phyloP scores from a whole-genome alignment of 2,329 filamentous ascomycete species.

The Lachnellula cervina region DNA sequence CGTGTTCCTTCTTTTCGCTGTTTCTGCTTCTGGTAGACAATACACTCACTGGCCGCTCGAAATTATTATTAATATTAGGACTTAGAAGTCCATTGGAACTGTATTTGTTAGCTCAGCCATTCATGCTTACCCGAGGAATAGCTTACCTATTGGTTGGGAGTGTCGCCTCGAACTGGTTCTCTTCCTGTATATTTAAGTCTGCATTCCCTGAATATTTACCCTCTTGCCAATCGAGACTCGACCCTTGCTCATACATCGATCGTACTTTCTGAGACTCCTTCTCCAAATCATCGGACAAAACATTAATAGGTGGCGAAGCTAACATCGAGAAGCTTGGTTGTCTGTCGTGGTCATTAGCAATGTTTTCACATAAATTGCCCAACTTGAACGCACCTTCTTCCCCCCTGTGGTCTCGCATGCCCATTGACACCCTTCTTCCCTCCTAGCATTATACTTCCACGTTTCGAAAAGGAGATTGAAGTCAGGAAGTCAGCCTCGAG shows the following conservation, averaged over 20 bases:
- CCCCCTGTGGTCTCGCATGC: constrained; percentile 19
- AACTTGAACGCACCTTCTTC: constrained; percentile 21
- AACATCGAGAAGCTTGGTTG: constrained; percentile 29
- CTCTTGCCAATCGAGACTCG: constrained; percentile 24
- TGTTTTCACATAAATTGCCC: neutral
- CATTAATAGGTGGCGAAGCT: constrained; percentile 20
- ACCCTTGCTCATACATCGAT: constrained; percentile 31
- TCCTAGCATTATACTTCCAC: constrained; percentile 59
- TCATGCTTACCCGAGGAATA: neutral
- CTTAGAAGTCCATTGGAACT: constrained; percentile 19
- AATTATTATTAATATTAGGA: constrained; percentile 7
- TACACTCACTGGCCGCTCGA: constrained; percentile 21
- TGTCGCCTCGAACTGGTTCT: constrained; percentile 5
- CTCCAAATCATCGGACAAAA: constrained; percentile 28
- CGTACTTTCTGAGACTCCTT: constrained; percentile 33
- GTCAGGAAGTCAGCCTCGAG: constrained; percentile 55
- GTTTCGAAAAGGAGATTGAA: constrained; percentile 55
- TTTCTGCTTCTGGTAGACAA: constrained; percentile 16
- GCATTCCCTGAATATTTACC: constrained; percentile 14
- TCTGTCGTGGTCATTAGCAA: constrained; percentile 19
- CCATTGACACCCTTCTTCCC: constrained; percentile 36
- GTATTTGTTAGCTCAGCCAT: constrained; percentile 14
- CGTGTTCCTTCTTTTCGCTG: constrained; percentile 33
- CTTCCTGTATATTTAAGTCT: constrained; percentile 3
- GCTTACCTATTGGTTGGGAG: constrained; percentile 7